phyloP scores from a whole-genome alignment of 106 monocot genomes.

The Platanthera zijinensis region DNA sequence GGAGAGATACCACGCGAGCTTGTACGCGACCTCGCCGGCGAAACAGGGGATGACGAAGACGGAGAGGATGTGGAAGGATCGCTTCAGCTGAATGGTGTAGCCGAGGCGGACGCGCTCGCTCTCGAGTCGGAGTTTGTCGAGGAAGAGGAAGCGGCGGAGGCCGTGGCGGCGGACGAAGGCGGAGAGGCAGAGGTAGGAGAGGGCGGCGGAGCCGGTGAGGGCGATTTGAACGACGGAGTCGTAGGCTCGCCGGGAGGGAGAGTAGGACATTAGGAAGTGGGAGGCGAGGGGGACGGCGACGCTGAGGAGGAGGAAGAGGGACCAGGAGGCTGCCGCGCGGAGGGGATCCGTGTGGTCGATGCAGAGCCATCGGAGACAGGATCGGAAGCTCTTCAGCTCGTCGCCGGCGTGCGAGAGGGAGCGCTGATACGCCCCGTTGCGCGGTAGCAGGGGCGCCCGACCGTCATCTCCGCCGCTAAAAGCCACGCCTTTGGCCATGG shows the following conservation, averaged over 20 bases:
- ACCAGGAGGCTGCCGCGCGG: constrained; percentile 38
- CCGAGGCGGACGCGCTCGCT: constrained; percentile 53
- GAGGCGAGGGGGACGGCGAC: constrained; percentile 39
- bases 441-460: background rate
- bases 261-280: constrained; percentile 34
- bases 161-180: constrained; percentile 47
- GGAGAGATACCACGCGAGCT: constrained; percentile 54
- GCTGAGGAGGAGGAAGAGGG: constrained; percentile 40
- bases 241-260: constrained; percentile 31
- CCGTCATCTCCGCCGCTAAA: background rate
- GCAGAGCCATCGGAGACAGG: constrained; percentile 77
- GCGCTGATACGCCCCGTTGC: constrained; percentile 21
- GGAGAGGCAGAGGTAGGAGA: constrained; percentile 66
- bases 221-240: constrained; percentile 60
- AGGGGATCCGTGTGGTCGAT: constrained; percentile 43
- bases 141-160: constrained; percentile 69
- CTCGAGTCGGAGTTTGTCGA: constrained; percentile 61
- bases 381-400: constrained; percentile 79
- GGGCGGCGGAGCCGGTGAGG: constrained; percentile 30
- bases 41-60: constrained; percentile 62
- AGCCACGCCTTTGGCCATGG: background rate
- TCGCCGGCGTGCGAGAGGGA: constrained; percentile 50
- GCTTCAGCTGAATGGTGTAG: constrained; percentile 56
- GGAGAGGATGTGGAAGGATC: constrained; percentile 51
- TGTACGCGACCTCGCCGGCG: constrained; percentile 48